These are phyloP conservation scores for Candida chilensis DNA, from an alignment of 805 yeast genomes.

Conservation along the genomic window DNA sequence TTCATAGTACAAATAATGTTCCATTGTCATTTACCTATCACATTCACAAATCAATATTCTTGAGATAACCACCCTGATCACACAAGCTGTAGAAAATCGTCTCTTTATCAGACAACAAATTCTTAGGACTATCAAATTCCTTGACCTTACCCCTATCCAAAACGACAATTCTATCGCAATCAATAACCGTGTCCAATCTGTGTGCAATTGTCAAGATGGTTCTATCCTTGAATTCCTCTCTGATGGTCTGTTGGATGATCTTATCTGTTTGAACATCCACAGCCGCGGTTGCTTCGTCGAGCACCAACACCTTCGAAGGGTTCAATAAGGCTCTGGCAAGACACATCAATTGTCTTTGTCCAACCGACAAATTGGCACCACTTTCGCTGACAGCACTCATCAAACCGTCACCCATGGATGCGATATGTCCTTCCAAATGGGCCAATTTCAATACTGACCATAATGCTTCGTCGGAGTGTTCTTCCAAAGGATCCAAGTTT, in stretches of 20 bases:
- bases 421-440: conserved; percentile 62
- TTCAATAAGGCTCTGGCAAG: conserved; percentile 70
- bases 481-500: conserved; percentile 75
- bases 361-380: conserved; percentile 39
- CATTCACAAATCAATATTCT: conserved; percentile 1
- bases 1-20: too few species aligned
- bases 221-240: conserved; percentile 65
- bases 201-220: conserved; percentile 83
- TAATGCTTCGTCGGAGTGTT: conserved; percentile 64
- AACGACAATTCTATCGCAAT: conserved; percentile 69
- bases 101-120: conserved; percentile 29
- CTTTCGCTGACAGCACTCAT: conserved; percentile 30
- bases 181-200: conserved; percentile 74
- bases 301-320: conserved; percentile 51
- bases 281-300: conserved; percentile 87
- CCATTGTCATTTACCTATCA: too few species aligned
- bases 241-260: conserved; percentile 68
- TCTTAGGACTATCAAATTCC: conserved; percentile 65
- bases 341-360: conserved; percentile 58
- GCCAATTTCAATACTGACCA: conserved; percentile 77
- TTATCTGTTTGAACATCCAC: conserved; percentile 82
- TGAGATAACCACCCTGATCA: conserved; percentile 32
- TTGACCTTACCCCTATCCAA: conserved; percentile 68
- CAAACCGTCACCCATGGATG: conserved; percentile 38
- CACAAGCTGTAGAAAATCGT: conserved; percentile 48